Base-by-base conservation (phyloP, 2,329 filamentous ascomycete genomes). In the Sporothrix brasiliensis region DNA sequence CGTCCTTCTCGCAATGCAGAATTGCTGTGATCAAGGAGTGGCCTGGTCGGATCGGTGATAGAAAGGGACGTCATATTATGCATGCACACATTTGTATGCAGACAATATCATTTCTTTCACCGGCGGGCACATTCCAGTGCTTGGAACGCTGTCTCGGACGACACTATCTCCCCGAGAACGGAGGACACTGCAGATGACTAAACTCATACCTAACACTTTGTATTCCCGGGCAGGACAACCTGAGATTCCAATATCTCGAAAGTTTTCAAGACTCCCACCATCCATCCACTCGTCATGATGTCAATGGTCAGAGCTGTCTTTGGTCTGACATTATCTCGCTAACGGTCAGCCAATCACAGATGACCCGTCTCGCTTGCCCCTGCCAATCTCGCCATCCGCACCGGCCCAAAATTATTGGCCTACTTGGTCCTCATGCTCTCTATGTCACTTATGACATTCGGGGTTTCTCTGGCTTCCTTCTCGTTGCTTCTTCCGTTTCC, bases 301-400 rank as follows among this genome's bases (percentile, higher is more conserved):
- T 67, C 67, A 71, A 34, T 65, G 56, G 54, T 6, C 21, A 41
- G 41, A 58, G n/a, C 47, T 44, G 4, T 13, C 53, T 30, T 16
- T 39, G 41, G 52, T 4, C 39, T 58, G 52, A 52, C 41, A 34
- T 7, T 34, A 1, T 34, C 67, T 80, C 78, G 78, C 78, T 80
- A 79, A 77, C 69, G 56, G 53, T 68, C 70, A 72, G 70, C 79
- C 79, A 80, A 80, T 80, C 77, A 79, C 69, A 70, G 73, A 72
- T 72, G 72, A 66, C 58, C 76, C 73, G 75, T 69, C 76, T 80
- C 79, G 79, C 79, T 79, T 79, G 70, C 73, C 71, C 74, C 63
- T 74, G 73, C 69, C 49, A 24, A 24, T 24, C 24, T 2, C 58
- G 24, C 47, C 24, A 27, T 21, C 19, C 19, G 30, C 27, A 67